phyloP scores from a whole-genome alignment of 345 rosid species.

The Cardamine occulta region DNA sequence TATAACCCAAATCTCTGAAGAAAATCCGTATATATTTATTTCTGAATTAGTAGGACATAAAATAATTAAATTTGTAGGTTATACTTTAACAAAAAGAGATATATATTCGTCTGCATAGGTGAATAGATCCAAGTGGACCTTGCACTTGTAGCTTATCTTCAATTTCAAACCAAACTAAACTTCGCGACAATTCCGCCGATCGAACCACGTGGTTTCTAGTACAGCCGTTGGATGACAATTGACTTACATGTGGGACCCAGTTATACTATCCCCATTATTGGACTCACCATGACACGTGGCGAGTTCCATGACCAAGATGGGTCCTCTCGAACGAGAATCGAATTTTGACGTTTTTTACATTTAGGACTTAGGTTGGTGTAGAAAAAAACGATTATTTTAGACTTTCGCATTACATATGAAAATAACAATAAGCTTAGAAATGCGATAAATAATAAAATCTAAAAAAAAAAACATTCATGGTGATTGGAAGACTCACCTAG shows the following conservation, averaged over 20 bases:
- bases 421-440: background rate
- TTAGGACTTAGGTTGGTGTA: background rate
- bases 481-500: slow-evolving; percentile 26
- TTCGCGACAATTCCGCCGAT: slow-evolving; percentile 26
- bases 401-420: background rate
- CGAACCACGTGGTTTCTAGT: slow-evolving; percentile 30
- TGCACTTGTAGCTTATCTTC: slow-evolving; percentile 23
- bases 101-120: background rate
- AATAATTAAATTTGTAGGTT: background rate
- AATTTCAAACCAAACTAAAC: slow-evolving; percentile 10
- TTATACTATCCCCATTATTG: slow-evolving; percentile 22
- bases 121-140: background rate
- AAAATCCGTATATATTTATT: too few relatives aligned
- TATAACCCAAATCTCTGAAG: background rate
- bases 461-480: background rate
- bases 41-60: background rate
- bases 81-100: background rate
- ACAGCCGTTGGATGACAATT: slow-evolving; percentile 36
- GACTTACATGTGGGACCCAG: background rate
- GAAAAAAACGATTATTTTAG: background rate
- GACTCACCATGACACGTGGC: slow-evolving; percentile 22
- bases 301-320: background rate
- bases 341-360: background rate
- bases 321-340: background rate
- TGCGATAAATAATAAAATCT: slow-evolving; percentile 25